Evolutionary conservation across 768 basidiomycete genomes (phyloP), one percentile per base, ranked within the genome.

Genomic region (Boletellus emodensis): DNA sequence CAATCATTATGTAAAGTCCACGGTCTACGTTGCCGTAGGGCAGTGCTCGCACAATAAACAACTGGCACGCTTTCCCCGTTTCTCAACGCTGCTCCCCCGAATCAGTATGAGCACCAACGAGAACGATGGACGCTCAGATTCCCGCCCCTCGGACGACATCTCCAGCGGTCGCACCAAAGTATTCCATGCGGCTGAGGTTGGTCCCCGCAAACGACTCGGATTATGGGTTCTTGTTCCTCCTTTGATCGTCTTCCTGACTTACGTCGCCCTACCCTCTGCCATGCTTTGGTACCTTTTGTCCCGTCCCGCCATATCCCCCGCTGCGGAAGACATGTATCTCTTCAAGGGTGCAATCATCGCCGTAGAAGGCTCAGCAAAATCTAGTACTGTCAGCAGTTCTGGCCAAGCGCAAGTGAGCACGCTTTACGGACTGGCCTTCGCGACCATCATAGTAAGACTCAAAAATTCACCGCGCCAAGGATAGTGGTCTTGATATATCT

Each of bases 201-300:
- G 46, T 10, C 37, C 46, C 9, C 46, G 18, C 11, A 38, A 32
- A 39, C 46, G 18, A 30, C 37, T 46, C 26, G 37, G 37, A 3
- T 26, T 39, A 32, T 46, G 46, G 46, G 18, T 28, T n/a, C 46
- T 46, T 15, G n/a, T 46, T 20, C 46, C 46, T 9, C n/a, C 46
- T 26, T 17, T 46, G 11, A 26, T 18, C 13, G 17, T 39, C 28
- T 46, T 46, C 37, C 17, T 46, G 9, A 30, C 22, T 32, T 46
- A 36, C 28, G 7, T 46, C 26, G 13, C 28, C 15, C 30, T 46
- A 18, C 46, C 46, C 6, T 18, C 37, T 32, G 28, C 30, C 24
- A 46, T 46, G 46, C 36, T 46, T 17, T 46, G 46, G 46, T 46
- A 46, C 20, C 46, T 46, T 30, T 26, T 46, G 17, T 46, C 46